phyloP scores from a whole-genome alignment of 768 basidiomycete species.

The Kwoniella shandongensis region DNA sequence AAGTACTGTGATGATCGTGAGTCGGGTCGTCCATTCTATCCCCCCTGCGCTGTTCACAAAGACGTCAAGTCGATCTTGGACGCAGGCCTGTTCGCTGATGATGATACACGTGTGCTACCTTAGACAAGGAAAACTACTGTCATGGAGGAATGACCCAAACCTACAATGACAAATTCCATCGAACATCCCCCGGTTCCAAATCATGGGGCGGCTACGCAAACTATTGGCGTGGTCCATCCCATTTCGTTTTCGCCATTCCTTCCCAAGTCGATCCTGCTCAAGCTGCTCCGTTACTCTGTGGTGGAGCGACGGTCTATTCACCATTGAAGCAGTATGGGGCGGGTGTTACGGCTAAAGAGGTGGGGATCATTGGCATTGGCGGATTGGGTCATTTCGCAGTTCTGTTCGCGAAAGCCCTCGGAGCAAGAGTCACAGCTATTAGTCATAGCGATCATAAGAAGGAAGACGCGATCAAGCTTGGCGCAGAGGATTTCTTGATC shows the following conservation, averaged over 20 bases:
- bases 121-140: conserved; percentile 38
- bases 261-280: conserved; percentile 58
- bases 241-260: conserved; percentile 69
- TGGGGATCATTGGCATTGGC: conserved; percentile 51
- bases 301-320: conserved; percentile 46
- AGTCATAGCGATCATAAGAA: conserved; percentile 61
- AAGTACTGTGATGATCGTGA: conserved; percentile 56
- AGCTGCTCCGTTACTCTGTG: conserved; percentile 51
- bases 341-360: conserved; percentile 46
- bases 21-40: conserved; percentile 3
- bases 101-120: too few relatives aligned
- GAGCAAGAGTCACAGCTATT: conserved; percentile 63
- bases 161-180: conserved; percentile 41
- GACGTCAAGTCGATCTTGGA: too few relatives aligned
- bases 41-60: background rate
- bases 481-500: conserved; percentile 61
- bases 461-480: conserved; percentile 63
- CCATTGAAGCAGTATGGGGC: conserved; percentile 45
- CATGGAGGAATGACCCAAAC: conserved; percentile 27
- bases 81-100: background rate
- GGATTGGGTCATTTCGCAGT: conserved; percentile 32
- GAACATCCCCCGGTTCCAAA: conserved; percentile 36
- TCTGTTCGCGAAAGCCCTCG: conserved; percentile 58
- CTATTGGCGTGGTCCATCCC: conserved; percentile 44
- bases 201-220: conserved; percentile 49